Percentiles rank a stretch among this genome's conserved stretches.
Evolutionary conservation across 352 stramenopile genomes (phyloP).

Genomic region (Phytophthora kernoviae): DNA sequence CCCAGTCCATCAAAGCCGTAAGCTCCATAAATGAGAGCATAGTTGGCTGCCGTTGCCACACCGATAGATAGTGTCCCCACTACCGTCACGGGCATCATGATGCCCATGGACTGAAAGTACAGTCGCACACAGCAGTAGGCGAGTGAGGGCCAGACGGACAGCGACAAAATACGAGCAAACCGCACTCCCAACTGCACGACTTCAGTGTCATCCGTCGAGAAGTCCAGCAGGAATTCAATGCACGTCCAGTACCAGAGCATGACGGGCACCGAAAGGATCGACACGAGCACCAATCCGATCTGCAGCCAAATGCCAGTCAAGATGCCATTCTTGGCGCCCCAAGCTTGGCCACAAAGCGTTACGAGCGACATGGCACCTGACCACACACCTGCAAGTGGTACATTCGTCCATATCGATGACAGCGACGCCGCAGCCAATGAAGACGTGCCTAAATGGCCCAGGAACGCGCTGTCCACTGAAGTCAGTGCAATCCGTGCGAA

Average conservation of each 20-base stretch:
- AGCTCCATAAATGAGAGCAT: constrained; percentile 43
- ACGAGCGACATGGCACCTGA: constrained; percentile 52
- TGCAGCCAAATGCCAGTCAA: constrained; percentile 63
- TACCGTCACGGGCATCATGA: constrained; percentile 58
- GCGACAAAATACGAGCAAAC: constrained; percentile 63
- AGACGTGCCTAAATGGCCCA: constrained; percentile 60
- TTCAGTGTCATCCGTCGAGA: constrained; percentile 49
- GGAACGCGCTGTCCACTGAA: constrained; percentile 64
- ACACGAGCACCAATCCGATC: constrained; percentile 48
- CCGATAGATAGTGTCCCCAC: constrained; percentile 54
- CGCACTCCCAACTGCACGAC: constrained; percentile 55
- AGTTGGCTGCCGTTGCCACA: constrained; percentile 53
- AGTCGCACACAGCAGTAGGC: constrained; percentile 60
- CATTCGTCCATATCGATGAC: constrained; percentile 60
- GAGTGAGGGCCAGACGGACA: constrained; percentile 62
- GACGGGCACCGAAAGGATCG: constrained; percentile 39
- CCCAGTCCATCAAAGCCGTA: constrained; percentile 48
- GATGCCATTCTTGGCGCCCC: constrained; percentile 52
- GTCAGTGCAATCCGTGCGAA: constrained; percentile 59
- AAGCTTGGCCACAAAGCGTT: constrained; percentile 64
- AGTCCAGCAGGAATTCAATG: constrained; percentile 42
- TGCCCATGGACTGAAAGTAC: constrained; percentile 76
- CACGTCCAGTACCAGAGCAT: constrained; percentile 53
- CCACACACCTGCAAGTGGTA: constrained; percentile 60
- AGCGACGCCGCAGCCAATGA: constrained; percentile 65